These are phyloP conservation scores for Microbotryomycetes sp. DNA, from an alignment of 1,284 basidiomycete genomes.

Conservation along the genomic window DNA sequence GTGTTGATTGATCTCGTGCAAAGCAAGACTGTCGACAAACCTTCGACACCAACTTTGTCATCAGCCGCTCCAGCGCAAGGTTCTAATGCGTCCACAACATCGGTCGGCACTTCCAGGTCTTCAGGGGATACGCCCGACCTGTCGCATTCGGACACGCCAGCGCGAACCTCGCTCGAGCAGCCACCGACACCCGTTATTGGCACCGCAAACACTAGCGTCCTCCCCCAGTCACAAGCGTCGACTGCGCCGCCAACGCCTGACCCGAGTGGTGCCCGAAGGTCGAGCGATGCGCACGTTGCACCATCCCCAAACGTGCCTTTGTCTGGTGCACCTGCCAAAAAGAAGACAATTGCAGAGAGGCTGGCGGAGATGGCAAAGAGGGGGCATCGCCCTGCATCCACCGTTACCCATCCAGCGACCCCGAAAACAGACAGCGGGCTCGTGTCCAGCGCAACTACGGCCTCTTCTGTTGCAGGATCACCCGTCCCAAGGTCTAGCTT, in stretches of 20 bases:
- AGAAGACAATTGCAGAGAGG: slow-evolving; percentile 26
- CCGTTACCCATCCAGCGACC: neutral
- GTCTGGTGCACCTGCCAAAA: slow-evolving; percentile 6
- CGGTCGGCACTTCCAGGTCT: neutral
- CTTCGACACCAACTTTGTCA: neutral
- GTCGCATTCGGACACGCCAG: neutral
- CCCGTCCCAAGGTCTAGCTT: too few relatives aligned
- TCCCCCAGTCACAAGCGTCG: slow-evolving; percentile 3
- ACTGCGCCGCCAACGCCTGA: neutral
- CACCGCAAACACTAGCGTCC: neutral
- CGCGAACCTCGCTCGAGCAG: slow-evolving; percentile 9
- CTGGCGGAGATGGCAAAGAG: slow-evolving; percentile 22
- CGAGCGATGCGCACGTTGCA: neutral
- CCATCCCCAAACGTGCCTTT: neutral
- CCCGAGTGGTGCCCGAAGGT: neutral
- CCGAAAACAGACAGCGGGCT: neutral
- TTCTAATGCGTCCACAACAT: neutral
- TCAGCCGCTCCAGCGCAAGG: neutral
- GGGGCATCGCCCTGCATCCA: neutral
- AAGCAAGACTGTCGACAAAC: slow-evolving; percentile 4
- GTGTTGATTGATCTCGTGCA: slow-evolving; percentile 16
- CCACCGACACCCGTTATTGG: neutral
- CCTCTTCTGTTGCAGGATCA: neutral
- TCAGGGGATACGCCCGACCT: neutral
- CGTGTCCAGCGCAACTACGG: neutral